These are phyloP conservation scores for Sparassis latifolia DNA, from an alignment of 1,284 basidiomycete species.

Conservation along the genomic window DNA sequence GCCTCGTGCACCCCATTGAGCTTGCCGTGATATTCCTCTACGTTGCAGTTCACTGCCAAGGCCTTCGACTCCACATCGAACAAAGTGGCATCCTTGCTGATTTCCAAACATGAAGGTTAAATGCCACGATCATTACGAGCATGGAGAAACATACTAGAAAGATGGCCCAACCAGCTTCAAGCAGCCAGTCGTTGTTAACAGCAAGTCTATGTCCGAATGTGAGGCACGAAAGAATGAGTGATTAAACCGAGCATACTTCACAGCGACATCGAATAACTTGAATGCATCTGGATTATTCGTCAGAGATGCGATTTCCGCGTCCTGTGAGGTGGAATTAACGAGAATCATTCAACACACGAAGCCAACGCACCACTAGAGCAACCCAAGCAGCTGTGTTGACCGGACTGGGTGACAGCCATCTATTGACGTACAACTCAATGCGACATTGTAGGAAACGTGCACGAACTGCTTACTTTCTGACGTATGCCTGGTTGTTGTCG, in stretches of 20 bases:
- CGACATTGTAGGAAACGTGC: not conserved
- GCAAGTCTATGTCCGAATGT: conserved; percentile 37
- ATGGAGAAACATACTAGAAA: conserved; percentile 39
- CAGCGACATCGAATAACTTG: conserved; percentile 59
- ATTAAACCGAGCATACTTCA: conserved; percentile 38
- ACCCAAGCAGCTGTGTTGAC: conserved; percentile 64
- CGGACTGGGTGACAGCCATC: conserved; percentile 63
- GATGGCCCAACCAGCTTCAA: conserved; percentile 64
- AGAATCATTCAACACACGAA: not conserved
- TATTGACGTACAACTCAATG: conserved; percentile 46
- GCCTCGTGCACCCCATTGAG: conserved; percentile 66
- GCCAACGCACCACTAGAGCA: conserved; percentile 48
- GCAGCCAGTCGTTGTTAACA: conserved; percentile 57
- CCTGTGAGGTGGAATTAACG: conserved; percentile 29
- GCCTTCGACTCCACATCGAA: conserved; percentile 59
- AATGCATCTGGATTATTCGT: conserved; percentile 50
- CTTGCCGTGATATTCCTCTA: conserved; percentile 55
- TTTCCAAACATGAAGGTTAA: not conserved
- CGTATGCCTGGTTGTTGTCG: conserved; percentile 49
- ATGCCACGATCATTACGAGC: not conserved
- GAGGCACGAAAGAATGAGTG: not conserved
- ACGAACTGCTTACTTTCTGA: conserved; percentile 39
- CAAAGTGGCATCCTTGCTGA: conserved; percentile 66
- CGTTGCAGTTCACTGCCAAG: conserved; percentile 59
- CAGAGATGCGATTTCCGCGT: conserved; percentile 59